These are phyloP conservation scores for Trichosporon asahii DNA, from an alignment of 1,284 basidiomycete species.

Conservation along the genomic window DNA sequence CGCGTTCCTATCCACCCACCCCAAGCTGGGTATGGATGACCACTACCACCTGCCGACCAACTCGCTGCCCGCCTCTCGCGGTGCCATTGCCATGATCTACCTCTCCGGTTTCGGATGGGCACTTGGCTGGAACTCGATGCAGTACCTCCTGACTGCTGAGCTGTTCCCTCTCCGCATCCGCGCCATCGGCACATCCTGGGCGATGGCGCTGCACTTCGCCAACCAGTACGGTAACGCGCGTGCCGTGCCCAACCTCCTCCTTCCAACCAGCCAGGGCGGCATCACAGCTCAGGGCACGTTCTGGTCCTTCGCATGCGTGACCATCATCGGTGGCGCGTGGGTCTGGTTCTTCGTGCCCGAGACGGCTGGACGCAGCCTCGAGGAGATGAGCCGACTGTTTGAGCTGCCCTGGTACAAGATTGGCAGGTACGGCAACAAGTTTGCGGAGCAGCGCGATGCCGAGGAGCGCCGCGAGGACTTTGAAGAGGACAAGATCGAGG, in stretches of 20 bases:
- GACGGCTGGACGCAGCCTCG: slow-evolving; percentile 26
- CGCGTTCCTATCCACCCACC: slow-evolving; percentile 12
- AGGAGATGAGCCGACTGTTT: slow-evolving; percentile 26
- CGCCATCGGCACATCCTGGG: slow-evolving; percentile 10
- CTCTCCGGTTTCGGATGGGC: slow-evolving; percentile 19
- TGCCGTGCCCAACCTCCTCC: slow-evolving; percentile 20
- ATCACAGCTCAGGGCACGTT: slow-evolving; percentile 29
- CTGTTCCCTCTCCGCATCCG: slow-evolving; percentile 20
- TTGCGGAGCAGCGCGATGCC: slow-evolving; percentile 11
- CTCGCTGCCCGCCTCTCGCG: not conserved
- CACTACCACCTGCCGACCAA: slow-evolving; percentile 12
- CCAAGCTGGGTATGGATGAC: slow-evolving; percentile 8
- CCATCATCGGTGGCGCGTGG: slow-evolving; percentile 26
- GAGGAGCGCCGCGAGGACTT: slow-evolving; percentile 17
- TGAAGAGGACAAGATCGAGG: slow-evolving; percentile 11
- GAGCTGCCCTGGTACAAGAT: slow-evolving; percentile 21
- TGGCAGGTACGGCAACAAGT: slow-evolving; percentile 15
- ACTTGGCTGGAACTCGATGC: slow-evolving; percentile 16
- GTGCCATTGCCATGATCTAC: slow-evolving; percentile 21
- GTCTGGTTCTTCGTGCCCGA: slow-evolving; percentile 35
- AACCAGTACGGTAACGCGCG: slow-evolving; percentile 19
- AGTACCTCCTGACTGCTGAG: slow-evolving; percentile 20
- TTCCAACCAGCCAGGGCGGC: not conserved
- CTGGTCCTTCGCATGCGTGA: slow-evolving; percentile 31
- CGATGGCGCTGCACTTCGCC: slow-evolving; percentile 17